Percentiles rank a stretch among this genome's conserved stretches.
Conservation (phyloP, 2,329 filamentous ascomycete genomes). For the Trichoderma sp. region DNA sequence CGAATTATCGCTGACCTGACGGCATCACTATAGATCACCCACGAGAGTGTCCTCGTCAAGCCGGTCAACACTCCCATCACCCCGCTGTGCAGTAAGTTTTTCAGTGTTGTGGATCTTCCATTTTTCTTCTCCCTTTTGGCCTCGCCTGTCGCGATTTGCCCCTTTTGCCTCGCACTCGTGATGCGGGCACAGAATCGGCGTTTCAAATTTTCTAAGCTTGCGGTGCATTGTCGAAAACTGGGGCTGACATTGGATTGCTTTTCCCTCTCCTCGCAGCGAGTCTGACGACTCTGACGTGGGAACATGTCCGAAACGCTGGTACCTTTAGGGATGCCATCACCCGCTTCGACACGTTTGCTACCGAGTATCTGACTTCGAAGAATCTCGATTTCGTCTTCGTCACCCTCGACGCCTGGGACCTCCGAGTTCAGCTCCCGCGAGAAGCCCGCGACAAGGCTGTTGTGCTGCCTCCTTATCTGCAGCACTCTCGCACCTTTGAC, state of each 20-base stretch:
- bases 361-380: slow-evolving; percentile 85
- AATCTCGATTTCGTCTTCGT: slow-evolving; percentile 98
- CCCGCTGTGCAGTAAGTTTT: slow-evolving; percentile 90
- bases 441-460: slow-evolving; percentile 98
- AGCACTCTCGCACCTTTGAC: slow-evolving; percentile 97
- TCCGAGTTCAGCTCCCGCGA: slow-evolving; percentile 93
- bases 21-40: slow-evolving; percentile 68
- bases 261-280: slow-evolving; percentile 65
- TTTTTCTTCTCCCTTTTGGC: not conserved
- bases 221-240: slow-evolving; percentile 24
- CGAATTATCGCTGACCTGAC: slow-evolving; percentile 27
- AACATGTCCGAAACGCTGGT: slow-evolving; percentile 95
- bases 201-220: slow-evolving; percentile 20
- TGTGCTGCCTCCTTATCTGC: slow-evolving; percentile 91
- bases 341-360: slow-evolving; percentile 90
- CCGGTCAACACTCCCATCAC: slow-evolving; percentile 99
- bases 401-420: slow-evolving; percentile 96
- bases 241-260: slow-evolving; percentile 29
- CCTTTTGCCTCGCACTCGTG: slow-evolving; percentile 21
- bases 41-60: slow-evolving; percentile 95
- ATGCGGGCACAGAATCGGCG: slow-evolving; percentile 17
- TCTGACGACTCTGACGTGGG: slow-evolving; percentile 96
- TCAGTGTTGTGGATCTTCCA: not conserved
- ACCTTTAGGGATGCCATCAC: slow-evolving; percentile 96
- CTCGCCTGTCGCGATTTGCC: slow-evolving; percentile 12